A percentile compares a stretch with the other conserved stretches of the same genome.
phyloP scores from a whole-genome alignment of 768 basidiomycete species.

The Agaricus subrufescens region DNA sequence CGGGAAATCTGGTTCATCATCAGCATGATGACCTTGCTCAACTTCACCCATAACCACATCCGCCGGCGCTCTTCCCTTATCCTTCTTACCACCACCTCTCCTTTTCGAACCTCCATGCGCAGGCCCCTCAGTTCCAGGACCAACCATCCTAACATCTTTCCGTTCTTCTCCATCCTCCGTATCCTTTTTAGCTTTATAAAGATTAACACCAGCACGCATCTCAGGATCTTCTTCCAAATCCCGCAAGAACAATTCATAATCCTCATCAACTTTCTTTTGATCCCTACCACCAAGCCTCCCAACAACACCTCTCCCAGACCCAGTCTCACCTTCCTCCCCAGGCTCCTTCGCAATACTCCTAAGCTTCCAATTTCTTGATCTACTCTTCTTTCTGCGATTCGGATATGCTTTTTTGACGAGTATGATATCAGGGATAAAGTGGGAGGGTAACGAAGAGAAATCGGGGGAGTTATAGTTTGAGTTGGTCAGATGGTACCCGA shows the following conservation, averaged over 20 bases:
- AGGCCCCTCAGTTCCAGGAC: conserved; percentile 30
- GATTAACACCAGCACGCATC: conserved; percentile 78
- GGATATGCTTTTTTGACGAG: conserved; percentile 96
- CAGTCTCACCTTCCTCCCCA: conserved; percentile 81
- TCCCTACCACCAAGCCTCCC: conserved; percentile 88
- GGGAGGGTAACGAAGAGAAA: conserved; percentile 61
- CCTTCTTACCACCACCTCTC: conserved; percentile 29
- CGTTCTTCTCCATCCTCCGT: conserved; percentile 18
- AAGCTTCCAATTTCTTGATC: conserved; percentile 80
- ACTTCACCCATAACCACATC: conserved; percentile 55
- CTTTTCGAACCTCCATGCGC: conserved; percentile 14
- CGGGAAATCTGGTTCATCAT: conserved; percentile 84
- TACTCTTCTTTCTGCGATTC: conserved; percentile 86
- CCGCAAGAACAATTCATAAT: conserved; percentile 93
- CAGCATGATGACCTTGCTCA: conserved; percentile 33
- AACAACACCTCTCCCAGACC: conserved; percentile 77
- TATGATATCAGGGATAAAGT: conserved; percentile 84
- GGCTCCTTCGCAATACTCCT: conserved; percentile 91
- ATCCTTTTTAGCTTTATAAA: conserved; percentile 54
- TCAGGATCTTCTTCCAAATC: conserved; percentile 95
- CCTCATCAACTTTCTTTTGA: conserved; percentile 89
- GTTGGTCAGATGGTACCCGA: conserved; percentile 87
- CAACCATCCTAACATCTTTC: conserved; percentile 46
- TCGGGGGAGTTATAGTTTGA: conserved; percentile 92
- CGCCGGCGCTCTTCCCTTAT: conserved; percentile 32